Base-by-base conservation (phyloP, 2,329 filamentous ascomycete genomes). In the Cercospora canescens region DNA sequence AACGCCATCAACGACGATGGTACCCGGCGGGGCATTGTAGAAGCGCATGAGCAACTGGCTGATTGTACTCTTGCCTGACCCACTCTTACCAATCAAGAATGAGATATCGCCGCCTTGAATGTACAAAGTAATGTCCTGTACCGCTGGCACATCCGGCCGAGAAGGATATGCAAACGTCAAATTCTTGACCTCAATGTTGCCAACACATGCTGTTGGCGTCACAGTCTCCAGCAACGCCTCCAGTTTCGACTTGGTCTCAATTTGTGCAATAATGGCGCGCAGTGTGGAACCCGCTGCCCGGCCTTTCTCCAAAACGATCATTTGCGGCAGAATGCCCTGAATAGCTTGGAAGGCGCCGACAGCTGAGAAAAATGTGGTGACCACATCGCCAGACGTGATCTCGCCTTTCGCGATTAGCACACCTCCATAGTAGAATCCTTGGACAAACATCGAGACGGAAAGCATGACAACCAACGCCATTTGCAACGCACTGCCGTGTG, bases 21-120 rank as follows among this genome's bases (percentile, higher is more conserved):
- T 77, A 0, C 94, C 94, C 0, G 80, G 80, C 0, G 80, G 77
- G 0, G 91, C 87, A 6, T 86, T 81, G 74, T 97, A 97, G 71
- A 96, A 91, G 12, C 89, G 87, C 59, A 93, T 83, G 0, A 98
- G 83, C 0, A 98, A 83, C 74, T 92, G 93, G 1, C 90, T 89
- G 1, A 98, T 75, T 0, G 94, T 98, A 71, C 93, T 97, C 77
- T 98, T 98, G 0, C 94, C 94, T 1, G 92, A 97, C 0, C 95
- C 95, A 73, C 93, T 97, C 72, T 85, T 86, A 0, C 94, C 95
- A 58, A 97, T 87, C 2, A 98, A 83, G 73, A 95, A 97, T 0
- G 89, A 92, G 3, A 90, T 88, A 67, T 91, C 83, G 0, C 91
- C 89, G 0, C 89, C 84, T 0, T 88, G 86, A 64, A 98, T 94